These are phyloP conservation scores for Remersonia thermophila DNA, from an alignment of 2,329 filamentous ascomycete species.

Conservation along the genomic window DNA sequence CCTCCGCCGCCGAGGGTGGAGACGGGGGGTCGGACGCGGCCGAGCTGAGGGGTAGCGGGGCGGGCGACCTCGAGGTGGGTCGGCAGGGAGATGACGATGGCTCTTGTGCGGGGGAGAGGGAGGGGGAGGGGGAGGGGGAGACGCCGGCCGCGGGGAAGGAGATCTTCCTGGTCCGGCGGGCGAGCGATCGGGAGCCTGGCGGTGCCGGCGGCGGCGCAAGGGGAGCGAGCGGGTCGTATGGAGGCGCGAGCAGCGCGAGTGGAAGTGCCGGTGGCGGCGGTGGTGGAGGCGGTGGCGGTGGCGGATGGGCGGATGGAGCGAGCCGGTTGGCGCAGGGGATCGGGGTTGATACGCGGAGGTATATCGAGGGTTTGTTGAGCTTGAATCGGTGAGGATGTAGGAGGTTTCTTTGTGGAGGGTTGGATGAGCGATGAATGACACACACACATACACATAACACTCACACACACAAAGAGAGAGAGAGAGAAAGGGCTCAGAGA, in stretches of 20 bases:
- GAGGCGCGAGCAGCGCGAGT: no score
- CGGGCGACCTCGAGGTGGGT: no score
- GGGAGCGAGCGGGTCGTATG: conserved; percentile 22
- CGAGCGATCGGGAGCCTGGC: conserved; percentile 45
- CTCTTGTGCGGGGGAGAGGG: no score
- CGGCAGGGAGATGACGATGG: neutral
- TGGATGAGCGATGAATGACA: no score
- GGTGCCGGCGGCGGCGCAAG: conserved; percentile 21
- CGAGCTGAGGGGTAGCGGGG: no score
- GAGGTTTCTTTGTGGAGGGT: no score
- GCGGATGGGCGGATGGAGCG: conserved; percentile 41
- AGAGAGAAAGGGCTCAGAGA: neutral
- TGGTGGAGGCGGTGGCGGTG: conserved; percentile 17
- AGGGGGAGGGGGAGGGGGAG: no score
- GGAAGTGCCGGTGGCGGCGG: no score
- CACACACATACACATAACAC: no score
- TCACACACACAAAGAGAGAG: no score
- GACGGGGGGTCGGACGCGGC: no score
- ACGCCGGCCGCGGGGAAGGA: conserved; percentile 36
- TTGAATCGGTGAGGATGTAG: conserved; percentile 37
- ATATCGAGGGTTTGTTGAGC: conserved; percentile 59
- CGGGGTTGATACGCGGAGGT: conserved; percentile 62
- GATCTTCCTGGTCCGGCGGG: conserved; percentile 47
- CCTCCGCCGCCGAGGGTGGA: no score
- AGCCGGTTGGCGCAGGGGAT: conserved; percentile 57